Evolutionary conservation across 192 early-diverging fungal genomes (phyloP), one percentile per base, ranked within the genome.

Genomic region (Linnemannia exigua): DNA sequence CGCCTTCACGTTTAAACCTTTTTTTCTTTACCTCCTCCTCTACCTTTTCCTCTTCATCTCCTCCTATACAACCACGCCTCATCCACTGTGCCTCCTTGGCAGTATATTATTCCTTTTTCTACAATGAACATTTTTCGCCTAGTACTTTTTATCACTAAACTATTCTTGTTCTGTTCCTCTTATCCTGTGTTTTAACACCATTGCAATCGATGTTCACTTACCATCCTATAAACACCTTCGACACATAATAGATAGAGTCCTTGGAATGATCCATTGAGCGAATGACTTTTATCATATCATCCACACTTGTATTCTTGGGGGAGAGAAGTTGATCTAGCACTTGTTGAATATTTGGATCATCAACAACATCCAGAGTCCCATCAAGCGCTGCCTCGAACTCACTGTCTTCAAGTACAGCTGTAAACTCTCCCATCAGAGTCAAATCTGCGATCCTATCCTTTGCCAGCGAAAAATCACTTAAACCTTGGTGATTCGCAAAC

Each of bases 171-270:
- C 22, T 61, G 22, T 25, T 25, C 28, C 6, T 61, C 17, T 20
- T 61, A 5, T 6, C 19, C 44, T 46, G 11, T 46, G 44, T 46
- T 46, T 46, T 46, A n/a, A 46, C 44, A 38, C 38, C 44, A 20
- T 20, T n/a, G n/a, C n/a, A n/a, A n/a, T n/a, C n/a, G 6, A 25
- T 50, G 46, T 50, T 52, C 71, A 73, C 71, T 73, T 73, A 73
- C 71, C 46, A 52, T 50, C 71, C 71, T 52, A 52, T 73, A 52
- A 73, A 73, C 71, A 73, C 71, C 71, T 73, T 73, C 50, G 71
- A 73, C 50, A 52, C 71, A 73, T 73, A 73, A 52, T 73, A 52
- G n/a, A 33, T 52, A 14, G 31, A 73, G 48, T 73, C 41, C 50
- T 31, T n/a, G 28, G 71, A 73, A 46, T 73, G 71, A 73, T 73